Evolutionary conservation across 169 alveolate genomes (phyloP).

Genomic region (Plasmodium yoelii): DNA sequence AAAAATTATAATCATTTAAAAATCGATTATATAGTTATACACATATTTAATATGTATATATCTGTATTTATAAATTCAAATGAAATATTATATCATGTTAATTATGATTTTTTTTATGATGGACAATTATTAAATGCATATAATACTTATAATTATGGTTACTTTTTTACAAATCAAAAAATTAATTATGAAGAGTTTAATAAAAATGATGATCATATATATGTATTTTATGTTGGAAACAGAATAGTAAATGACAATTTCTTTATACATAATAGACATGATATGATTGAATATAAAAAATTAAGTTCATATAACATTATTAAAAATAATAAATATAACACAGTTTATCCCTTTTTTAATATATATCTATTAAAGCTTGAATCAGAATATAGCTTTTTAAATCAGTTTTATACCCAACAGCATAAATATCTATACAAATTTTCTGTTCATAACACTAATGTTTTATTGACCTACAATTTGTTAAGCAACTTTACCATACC

Average conservation of each 20-base stretch:
- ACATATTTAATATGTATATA: constrained; percentile 49
- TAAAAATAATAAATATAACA: constrained; percentile 16
- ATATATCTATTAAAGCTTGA: constrained; percentile 28
- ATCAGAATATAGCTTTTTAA: constrained; percentile 54
- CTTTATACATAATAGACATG: constrained; percentile 31
- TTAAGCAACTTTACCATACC: constrained; percentile 38
- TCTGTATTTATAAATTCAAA: constrained; percentile 47
- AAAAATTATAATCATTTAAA: constrained; percentile 25
- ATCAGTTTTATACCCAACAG: constrained; percentile 8
- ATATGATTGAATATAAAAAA: constrained; percentile 56
- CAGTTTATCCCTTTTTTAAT: constrained; percentile 25
- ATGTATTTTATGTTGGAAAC: constrained; percentile 37
- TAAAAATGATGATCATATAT: constrained; percentile 6
- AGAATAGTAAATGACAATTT: constrained; percentile 27
- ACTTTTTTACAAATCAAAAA: constrained; percentile 61
- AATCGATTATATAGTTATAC: constrained; percentile 41
- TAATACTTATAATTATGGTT: constrained; percentile 61
- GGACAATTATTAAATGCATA: constrained; percentile 1
- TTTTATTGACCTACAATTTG: constrained; percentile 35
- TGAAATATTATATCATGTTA: constrained; percentile 41
- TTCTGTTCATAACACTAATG: constrained; percentile 32
- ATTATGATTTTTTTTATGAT: constrained; percentile 29
- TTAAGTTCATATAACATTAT: constrained; percentile 30
- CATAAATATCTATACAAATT: constrained; percentile 13
- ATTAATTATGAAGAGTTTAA: neutral